Evolutionary conservation across 2,329 filamentous ascomycete genomes (phyloP).

Genomic region (Penicillium sp.): DNA sequence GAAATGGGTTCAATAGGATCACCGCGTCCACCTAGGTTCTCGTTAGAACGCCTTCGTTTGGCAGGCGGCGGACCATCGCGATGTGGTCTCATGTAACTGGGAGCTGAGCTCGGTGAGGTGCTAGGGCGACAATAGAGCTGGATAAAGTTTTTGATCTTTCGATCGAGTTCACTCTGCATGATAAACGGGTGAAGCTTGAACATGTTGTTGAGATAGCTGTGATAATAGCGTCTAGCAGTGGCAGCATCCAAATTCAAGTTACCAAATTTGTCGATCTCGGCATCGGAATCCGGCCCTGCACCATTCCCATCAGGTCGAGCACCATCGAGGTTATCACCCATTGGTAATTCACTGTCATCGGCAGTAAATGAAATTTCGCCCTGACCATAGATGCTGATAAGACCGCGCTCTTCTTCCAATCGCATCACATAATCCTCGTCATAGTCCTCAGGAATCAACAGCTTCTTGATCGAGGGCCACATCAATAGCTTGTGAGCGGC

Average conservation of each 20-base stretch:
- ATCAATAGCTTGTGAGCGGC: constrained; percentile 78
- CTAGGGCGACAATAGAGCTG: constrained; percentile 45
- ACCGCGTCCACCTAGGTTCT: constrained; percentile 26
- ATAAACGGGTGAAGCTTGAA: constrained; percentile 66
- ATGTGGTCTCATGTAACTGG: constrained; percentile 3
- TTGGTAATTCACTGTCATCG: constrained; percentile 45
- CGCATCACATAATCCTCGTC: constrained; percentile 72
- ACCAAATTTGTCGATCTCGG: constrained; percentile 52
- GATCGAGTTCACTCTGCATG: constrained; percentile 52
- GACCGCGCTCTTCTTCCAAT: constrained; percentile 69
- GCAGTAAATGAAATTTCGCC: constrained; percentile 70
- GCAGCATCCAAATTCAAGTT: constrained; percentile 54
- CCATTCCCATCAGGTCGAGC: constrained; percentile 10
- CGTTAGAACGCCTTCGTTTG: constrained; percentile 42
- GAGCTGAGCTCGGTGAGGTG: constrained; percentile 4
- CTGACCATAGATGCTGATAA: constrained; percentile 72
- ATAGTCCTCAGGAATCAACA: constrained; percentile 59
- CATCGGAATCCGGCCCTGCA: constrained; percentile 35
- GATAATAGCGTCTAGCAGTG: constrained; percentile 52
- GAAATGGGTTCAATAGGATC: constrained; percentile 19
- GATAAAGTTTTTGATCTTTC: constrained; percentile 55
- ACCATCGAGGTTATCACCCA: constrained; percentile 16
- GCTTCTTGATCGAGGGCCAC: constrained; percentile 65
- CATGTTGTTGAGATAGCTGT: constrained; percentile 60
- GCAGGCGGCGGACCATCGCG: constrained; percentile 30